Evolutionary conservation across 306 rosid species (phyloP), one percentile per base, ranked within the genome.

Genomic region (Vigna radiata): DNA sequence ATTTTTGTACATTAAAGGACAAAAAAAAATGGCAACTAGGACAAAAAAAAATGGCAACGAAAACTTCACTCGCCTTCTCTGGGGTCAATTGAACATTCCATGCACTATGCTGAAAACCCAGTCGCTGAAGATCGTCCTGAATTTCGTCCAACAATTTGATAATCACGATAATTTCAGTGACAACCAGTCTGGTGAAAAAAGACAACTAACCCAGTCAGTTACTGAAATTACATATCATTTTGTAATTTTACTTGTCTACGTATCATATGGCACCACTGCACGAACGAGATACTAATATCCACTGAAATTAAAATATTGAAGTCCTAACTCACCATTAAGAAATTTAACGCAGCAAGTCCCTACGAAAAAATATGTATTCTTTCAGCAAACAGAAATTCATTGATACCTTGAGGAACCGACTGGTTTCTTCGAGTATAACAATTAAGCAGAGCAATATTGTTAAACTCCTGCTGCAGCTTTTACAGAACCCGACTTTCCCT

Each of bases 391-490:
- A 43, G 19, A 33, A 25, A 16, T 65, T 23, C 37, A 67, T 27
- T 27, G 41, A 23, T 73, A 83, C 80, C 80, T 73, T 8, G 54
- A 59, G 67, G 69, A 41, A 13, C 76, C 47, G 7, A 15, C 68
- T 43, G 63, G 65, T 69, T 75, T 67, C 49, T 44, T 50, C 10
- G 8, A 31, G 62, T 18, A 17, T 37, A 55, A 60, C 43, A 31
- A 70, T 19, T 14, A 54, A 73, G 74, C 52, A 58, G 66, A 53
- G 53, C 55, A 68, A 65, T 18, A 47, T 27, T 64, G 21, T 73
- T 85, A 92, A 50, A 82, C 85, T 64, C 96, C 88, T 1, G 94
- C 90, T 4, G 86, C 85, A 72, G 97, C 80, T 84, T 87, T 96
- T n/a, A 37, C 83, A 13, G 89, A 80, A 68, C 72, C 90, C 18